These are phyloP conservation scores for Mycena galopus DNA, from an alignment of 768 basidiomycete genomes.

Conservation along the genomic window DNA sequence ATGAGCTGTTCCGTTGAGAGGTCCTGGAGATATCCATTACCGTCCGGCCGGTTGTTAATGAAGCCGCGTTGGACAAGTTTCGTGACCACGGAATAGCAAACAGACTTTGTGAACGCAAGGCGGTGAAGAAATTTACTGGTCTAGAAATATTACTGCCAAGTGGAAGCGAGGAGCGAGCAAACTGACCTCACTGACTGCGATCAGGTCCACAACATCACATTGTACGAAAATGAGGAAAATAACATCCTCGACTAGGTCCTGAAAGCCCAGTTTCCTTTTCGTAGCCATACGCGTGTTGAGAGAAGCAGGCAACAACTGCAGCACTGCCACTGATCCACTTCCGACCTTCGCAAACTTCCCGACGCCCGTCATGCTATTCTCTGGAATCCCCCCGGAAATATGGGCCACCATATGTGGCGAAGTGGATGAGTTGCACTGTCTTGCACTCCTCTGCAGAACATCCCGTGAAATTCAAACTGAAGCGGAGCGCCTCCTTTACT, in stretches of 20 bases:
- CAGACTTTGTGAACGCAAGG: not conserved
- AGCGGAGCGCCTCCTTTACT: constrained; percentile 18
- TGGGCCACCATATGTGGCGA: constrained; percentile 10
- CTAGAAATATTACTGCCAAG: too few species aligned
- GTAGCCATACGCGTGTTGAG: too few species aligned
- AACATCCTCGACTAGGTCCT: constrained; percentile 11
- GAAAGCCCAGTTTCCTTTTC: not conserved
- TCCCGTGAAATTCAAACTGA: not conserved
- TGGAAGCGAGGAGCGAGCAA: not conserved
- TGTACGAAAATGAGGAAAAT: constrained; percentile 7
- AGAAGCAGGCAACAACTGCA: too few species aligned
- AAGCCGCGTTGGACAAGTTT: not conserved
- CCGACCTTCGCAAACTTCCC: too few species aligned
- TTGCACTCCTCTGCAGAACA: not conserved
- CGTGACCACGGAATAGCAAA: constrained; percentile 1
- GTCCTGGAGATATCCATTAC: not conserved
- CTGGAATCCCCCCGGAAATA: constrained; percentile 5
- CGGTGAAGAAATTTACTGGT: constrained; percentile 4
- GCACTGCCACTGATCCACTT: too few species aligned
- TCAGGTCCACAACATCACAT: constrained; percentile 10
- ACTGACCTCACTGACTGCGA: constrained; percentile 11
- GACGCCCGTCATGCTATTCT: not conserved
- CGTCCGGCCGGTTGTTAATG: constrained; percentile 9
- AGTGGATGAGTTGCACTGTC: not conserved
- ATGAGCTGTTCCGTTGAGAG: constrained; percentile 10